Evolutionary conservation across 176 grass and related monocot genomes (phyloP).

Genomic region (Leersia perrieri): DNA sequence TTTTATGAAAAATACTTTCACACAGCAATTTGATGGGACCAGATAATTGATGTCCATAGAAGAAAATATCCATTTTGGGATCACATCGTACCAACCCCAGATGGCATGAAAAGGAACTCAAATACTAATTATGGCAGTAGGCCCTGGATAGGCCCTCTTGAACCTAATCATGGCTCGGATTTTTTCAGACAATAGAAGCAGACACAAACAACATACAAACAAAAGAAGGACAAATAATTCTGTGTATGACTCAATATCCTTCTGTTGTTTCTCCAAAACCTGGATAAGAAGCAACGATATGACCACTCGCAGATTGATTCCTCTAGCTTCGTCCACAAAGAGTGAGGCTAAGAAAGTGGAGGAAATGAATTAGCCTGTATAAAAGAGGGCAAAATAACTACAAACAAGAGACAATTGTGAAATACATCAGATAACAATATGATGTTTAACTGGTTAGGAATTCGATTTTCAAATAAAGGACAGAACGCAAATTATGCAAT

Average conservation of each 20-base stretch:
- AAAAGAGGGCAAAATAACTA: not conserved
- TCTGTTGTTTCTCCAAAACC: conserved; percentile 2
- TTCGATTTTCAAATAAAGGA: conserved; percentile 16
- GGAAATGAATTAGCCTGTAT: not conserved
- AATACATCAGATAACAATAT: not conserved
- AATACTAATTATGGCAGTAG: conserved; percentile 27
- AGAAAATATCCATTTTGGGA: conserved; percentile 39
- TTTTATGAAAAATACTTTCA: not conserved
- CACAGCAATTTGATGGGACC: conserved; percentile 29
- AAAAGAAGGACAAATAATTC: not conserved
- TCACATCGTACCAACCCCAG: conserved; percentile 38
- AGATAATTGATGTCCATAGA: conserved; percentile 33
- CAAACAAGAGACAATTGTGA: not conserved
- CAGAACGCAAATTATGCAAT: not conserved
- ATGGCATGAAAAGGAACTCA: conserved; percentile 33
- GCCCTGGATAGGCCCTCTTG: not conserved
- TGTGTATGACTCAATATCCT: not conserved
- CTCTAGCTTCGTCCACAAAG: not conserved
- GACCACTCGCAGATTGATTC: not conserved
- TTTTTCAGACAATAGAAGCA: conserved; percentile 3
- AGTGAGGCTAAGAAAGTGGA: not conserved
- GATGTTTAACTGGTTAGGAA: not conserved
- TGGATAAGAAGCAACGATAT: conserved; percentile 25
- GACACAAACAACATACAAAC: conserved; percentile 4
- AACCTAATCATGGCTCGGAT: not conserved